Percentiles rank a stretch among this genome's conserved stretches.
Evolutionary conservation across 257 asterid genomes (phyloP).

Genomic region (Petunia axillaris): DNA sequence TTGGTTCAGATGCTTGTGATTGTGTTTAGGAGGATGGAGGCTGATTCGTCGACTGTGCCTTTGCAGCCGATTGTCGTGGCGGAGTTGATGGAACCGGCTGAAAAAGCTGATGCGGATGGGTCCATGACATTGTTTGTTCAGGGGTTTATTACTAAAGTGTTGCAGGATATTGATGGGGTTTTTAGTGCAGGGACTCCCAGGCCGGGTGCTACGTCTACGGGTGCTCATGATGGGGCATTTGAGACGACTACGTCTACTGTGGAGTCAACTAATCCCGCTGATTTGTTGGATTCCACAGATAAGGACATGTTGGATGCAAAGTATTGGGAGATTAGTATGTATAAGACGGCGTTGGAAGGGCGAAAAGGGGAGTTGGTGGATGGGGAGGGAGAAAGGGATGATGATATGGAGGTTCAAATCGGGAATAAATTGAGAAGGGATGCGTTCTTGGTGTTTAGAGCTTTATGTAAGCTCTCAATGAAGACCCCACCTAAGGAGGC

Average conservation of each 20-base stretch:
- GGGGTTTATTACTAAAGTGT: conserved; percentile 83
- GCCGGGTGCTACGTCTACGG: conserved; percentile 45
- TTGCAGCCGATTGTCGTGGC: conserved; percentile 97
- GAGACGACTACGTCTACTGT: conserved; percentile 93
- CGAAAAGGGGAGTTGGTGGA: conserved; percentile 96
- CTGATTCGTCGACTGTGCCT: conserved; percentile 91
- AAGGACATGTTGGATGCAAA: conserved; percentile 99
- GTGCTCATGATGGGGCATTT: conserved; percentile 95
- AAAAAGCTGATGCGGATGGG: conserved; percentile 82
- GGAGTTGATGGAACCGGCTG: conserved; percentile 86
- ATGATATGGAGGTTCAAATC: conserved; percentile 94
- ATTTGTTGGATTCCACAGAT: conserved; percentile 96
- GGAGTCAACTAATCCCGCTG: conserved; percentile 95
- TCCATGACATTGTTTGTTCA: conserved; percentile 88
- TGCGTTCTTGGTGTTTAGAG: conserved; percentile 94
- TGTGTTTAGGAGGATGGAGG: conserved; percentile 98
- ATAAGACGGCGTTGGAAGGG: conserved; percentile 95
- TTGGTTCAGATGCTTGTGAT: conserved; percentile 95
- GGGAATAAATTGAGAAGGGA: conserved; percentile 95
- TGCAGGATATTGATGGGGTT: conserved; percentile 96
- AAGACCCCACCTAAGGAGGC: conserved; percentile 99
- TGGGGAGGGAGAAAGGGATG: conserved; percentile 90
- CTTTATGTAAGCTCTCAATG: conserved; percentile 96
- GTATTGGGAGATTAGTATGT: conserved; percentile 99
- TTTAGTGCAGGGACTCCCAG: conserved; percentile 73